Conservation (phyloP, 2,329 filamentous ascomycete species). For the Colletotrichum camelliae region DNA sequence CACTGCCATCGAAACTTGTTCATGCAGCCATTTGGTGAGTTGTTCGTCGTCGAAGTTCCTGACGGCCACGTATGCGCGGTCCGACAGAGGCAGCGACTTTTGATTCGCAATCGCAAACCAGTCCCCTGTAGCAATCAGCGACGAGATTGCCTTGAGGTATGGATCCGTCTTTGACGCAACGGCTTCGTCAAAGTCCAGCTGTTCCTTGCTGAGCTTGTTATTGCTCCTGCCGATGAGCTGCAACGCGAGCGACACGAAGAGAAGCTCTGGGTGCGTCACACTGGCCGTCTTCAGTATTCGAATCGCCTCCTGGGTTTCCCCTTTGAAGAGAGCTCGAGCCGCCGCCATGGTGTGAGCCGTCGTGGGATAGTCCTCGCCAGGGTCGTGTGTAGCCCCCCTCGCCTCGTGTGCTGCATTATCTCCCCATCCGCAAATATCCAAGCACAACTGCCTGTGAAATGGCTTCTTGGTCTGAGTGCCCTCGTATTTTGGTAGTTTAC, state of each 20-base stretch:
- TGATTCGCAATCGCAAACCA: constrained; percentile 79
- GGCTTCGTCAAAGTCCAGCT: constrained; percentile 63
- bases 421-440: constrained; percentile 79
- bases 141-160: constrained; percentile 80
- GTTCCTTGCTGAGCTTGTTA: constrained; percentile 47
- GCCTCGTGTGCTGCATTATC: constrained; percentile 44
- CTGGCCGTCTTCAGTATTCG: constrained; percentile 73
- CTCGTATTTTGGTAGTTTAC: constrained; percentile 66
- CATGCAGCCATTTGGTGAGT: constrained; percentile 71
- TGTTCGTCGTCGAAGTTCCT: constrained; percentile 67
- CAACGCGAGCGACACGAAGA: constrained; percentile 72
- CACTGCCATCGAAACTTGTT: constrained; percentile 66
- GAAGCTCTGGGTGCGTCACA: constrained; percentile 64
- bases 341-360: constrained; percentile 74
- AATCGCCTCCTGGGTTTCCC: constrained; percentile 71
- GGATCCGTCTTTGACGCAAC: constrained; percentile 73
- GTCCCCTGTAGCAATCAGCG: constrained; percentile 76
- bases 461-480: constrained; percentile 69
- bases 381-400: constrained; percentile 35
- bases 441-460: constrained; percentile 75
- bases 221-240: constrained; percentile 64
- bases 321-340: constrained; percentile 77
- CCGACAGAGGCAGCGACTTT: constrained; percentile 73
- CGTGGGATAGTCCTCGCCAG: constrained; percentile 54
- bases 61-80: constrained; percentile 77